Conservation (phyloP, 331 rosid species). For the Quercus tomentella region DNA sequence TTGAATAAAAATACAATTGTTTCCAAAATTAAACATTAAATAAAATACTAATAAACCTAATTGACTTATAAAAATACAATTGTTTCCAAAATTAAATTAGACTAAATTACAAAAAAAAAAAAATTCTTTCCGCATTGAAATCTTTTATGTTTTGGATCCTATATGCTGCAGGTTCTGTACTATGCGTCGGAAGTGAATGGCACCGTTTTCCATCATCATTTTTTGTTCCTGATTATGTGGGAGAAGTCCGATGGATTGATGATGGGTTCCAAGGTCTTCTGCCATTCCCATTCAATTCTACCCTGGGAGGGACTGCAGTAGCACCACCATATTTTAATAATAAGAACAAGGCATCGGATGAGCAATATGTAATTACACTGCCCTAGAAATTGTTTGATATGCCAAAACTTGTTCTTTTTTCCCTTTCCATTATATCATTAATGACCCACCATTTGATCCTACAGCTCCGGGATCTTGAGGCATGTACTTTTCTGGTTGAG, state of each 20-base stretch:
- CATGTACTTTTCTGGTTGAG: constrained; percentile 86
- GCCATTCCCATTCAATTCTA: constrained; percentile 84
- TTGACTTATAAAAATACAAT: too few species aligned
- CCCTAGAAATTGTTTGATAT: background rate
- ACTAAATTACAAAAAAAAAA: too few species aligned
- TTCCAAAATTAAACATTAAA: too few species aligned
- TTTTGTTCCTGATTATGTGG: constrained; percentile 72
- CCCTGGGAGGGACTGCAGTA: constrained; percentile 88
- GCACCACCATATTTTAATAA: constrained; percentile 81
- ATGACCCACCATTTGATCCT: constrained; percentile 3
- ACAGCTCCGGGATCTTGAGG: constrained; percentile 70
- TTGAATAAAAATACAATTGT: too few species aligned
- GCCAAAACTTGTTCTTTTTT: background rate
- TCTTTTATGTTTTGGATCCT: background rate
- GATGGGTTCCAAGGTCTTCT: constrained; percentile 97
- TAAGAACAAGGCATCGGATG: constrained; percentile 73
- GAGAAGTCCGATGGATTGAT: constrained; percentile 85
- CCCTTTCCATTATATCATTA: background rate
- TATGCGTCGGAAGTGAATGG: constrained; percentile 98
- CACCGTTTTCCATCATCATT: constrained; percentile 94
- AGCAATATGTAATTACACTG: constrained; percentile 60
- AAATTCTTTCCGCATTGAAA: background rate
- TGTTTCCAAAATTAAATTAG: too few species aligned
- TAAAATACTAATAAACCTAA: too few species aligned
- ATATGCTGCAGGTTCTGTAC: constrained; percentile 60